Evolutionary conservation across 169 alveolate genomes (phyloP).

Genomic region (Theileria equi): DNA sequence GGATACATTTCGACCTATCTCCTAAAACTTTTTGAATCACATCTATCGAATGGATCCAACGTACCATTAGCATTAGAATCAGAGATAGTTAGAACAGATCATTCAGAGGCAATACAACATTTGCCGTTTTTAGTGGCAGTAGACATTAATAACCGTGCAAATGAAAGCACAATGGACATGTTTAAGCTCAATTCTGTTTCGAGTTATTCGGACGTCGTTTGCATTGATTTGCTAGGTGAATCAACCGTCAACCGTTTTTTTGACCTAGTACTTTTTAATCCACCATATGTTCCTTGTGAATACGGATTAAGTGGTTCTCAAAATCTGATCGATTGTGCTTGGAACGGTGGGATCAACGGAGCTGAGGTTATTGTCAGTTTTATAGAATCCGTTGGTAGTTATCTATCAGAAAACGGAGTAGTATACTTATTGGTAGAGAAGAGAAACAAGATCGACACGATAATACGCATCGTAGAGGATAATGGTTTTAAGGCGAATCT

Average conservation of each 20-base stretch:
- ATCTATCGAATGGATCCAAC: not conserved
- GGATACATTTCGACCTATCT: slow-evolving; percentile 58
- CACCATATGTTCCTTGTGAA: slow-evolving; percentile 61
- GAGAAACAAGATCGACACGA: slow-evolving; percentile 27
- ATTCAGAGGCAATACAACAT: not conserved
- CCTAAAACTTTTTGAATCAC: slow-evolving; percentile 8
- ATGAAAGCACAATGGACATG: slow-evolving; percentile 15
- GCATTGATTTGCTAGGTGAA: slow-evolving; percentile 25
- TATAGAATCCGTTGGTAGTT: slow-evolving; percentile 7
- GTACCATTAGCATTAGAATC: not conserved
- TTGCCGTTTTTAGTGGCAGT: slow-evolving; percentile 31
- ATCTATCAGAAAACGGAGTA: slow-evolving; percentile 31
- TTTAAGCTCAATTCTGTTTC: not conserved
- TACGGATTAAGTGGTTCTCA: not conserved
- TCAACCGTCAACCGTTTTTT: not conserved
- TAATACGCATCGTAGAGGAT: not conserved
- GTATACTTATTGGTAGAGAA: slow-evolving; percentile 54
- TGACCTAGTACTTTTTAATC: not conserved
- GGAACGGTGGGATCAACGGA: slow-evolving; percentile 62
- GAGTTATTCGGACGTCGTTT: slow-evolving; percentile 4
- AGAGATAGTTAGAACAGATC: not conserved
- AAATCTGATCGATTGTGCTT: slow-evolving; percentile 30
- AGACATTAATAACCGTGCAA: slow-evolving; percentile 48
- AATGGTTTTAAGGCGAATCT: slow-evolving; percentile 12
- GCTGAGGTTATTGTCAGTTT: slow-evolving; percentile 40